phyloP scores from a whole-genome alignment of 805 yeast genomes.

The Cyberlindnera suaveolens region DNA sequence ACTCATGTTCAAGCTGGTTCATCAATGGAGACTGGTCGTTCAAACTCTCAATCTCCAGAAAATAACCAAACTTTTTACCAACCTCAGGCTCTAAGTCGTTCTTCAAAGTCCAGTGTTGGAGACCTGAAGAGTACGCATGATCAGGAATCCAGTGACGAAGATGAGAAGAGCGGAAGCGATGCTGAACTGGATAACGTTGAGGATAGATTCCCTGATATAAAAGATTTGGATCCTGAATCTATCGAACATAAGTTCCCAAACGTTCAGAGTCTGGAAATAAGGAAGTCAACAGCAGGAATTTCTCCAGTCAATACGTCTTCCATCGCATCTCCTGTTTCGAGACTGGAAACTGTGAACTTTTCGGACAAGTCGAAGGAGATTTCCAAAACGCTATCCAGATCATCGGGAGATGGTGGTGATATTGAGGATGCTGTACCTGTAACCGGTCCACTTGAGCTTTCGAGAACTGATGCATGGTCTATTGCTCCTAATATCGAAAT shows the following conservation, averaged over 20 bases:
- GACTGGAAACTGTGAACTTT: not conserved
- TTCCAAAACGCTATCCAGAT: not conserved
- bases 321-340: not conserved
- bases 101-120: conserved; percentile 22
- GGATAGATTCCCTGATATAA: conserved; percentile 47
- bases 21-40: too few species aligned
- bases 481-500: conserved; percentile 1
- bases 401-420: not conserved
- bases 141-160: conserved; percentile 3
- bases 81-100: conserved; percentile 17
- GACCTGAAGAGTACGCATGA: conserved; percentile 10
- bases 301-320: not conserved
- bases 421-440: conserved; percentile 1
- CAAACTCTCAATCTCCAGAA: not conserved
- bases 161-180: conserved; percentile 14
- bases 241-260: conserved; percentile 6
- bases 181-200: conserved; percentile 40
- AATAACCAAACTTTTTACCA: not conserved
- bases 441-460: conserved; percentile 8
- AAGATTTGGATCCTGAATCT: conserved; percentile 21
- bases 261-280: too few species aligned
- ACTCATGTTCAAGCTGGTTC: conserved; percentile 3
- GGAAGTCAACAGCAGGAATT: not conserved
- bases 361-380: conserved; percentile 1
- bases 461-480: conserved; percentile 21